A percentile compares a stretch with the other conserved stretches of the same genome.
Conservation (phyloP, 2,329 filamentous ascomycete genomes). For the Exophiala calicioides region DNA sequence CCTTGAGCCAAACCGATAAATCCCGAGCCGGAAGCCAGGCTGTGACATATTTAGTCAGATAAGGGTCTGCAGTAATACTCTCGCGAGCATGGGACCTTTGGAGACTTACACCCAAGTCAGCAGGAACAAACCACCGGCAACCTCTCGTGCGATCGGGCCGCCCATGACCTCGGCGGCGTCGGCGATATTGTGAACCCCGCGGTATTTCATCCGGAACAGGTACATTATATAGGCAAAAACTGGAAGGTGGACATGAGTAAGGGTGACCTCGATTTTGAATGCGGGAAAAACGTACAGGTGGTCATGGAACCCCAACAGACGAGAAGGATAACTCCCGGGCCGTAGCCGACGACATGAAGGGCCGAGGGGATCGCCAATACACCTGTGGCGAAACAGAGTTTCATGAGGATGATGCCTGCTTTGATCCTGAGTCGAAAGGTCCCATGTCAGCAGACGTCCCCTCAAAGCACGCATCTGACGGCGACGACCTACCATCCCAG, state of each 20-base stretch:
- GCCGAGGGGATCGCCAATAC: conserved; percentile 72
- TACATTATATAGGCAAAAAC: conserved; percentile 42
- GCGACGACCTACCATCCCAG: conserved; percentile 45
- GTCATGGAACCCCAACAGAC: conserved; percentile 52
- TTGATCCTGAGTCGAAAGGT: too few relatives aligned
- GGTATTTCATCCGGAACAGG: conserved; percentile 52
- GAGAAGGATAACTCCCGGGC: conserved; percentile 50
- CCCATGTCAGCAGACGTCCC: too few relatives aligned
- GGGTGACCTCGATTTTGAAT: not conserved
- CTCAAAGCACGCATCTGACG: too few relatives aligned
- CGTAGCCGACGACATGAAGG: conserved; percentile 50
- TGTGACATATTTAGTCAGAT: not conserved
- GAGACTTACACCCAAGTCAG: conserved; percentile 44
- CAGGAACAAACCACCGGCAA: conserved; percentile 9
- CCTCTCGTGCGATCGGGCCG: conserved; percentile 50
- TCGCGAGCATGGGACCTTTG: not conserved
- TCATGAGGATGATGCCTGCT: conserved; percentile 49
- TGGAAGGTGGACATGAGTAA: conserved; percentile 2
- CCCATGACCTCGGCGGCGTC: conserved; percentile 62
- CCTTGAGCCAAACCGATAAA: conserved; percentile 46
- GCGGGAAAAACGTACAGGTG: conserved; percentile 50
- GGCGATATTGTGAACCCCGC: conserved; percentile 54
- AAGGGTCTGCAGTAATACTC: too few relatives aligned
- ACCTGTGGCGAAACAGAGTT: conserved; percentile 86
- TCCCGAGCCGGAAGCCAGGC: conserved; percentile 39